Base-by-base conservation (phyloP, 352 stramenopile species). In the Phytophthora ramorum region DNA sequence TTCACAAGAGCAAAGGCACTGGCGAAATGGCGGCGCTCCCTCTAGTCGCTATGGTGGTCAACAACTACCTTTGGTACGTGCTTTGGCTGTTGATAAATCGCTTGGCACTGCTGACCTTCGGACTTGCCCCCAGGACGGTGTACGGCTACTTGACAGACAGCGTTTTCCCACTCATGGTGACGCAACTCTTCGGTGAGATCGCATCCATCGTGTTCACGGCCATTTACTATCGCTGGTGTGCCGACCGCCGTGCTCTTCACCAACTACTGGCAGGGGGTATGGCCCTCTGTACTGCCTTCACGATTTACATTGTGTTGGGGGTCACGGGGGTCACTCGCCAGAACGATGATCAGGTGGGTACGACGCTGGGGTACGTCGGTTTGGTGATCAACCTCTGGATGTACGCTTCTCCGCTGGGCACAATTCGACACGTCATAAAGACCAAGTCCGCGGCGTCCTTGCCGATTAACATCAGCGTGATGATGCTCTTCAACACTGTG, bases 271-370 rank as follows among this genome's bases (percentile, higher is more conserved):
- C 57, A 1, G 26, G 46, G 10, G 24, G 24, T 28, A 2, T 28
- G 67, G 45, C 3, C 19, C 55, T 6, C 30, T 56, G 1, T 71
- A 60, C 66, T 20, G 43, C 40, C 40, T 68, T 61, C 49, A 75
- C 75, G 4, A 16, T 56, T n/a, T 87, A 84, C 58, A 60, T 76
- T n/a, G 63, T 68, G 24, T 38, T 87, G 24, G 75, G 73, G 7
- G 22, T 75, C 14, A 41, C 55, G 6, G 40, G 61, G 2, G 66
- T 78, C n/a, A 87, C 74, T 8, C 34, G 68, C 32, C 74, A 82
- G 49, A 66, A 48, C 1, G 5, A 73, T 12, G 32, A 73, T 35
- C 30, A 81, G 32, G 66, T 77, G 2, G 58, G 56, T 10, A 58
- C 73, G 19, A 71, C 64, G 2, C 41, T 83, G 4, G 77, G 77